Percentiles rank a stretch among this genome's conserved stretches.
Conservation (phyloP, 768 basidiomycete species). For the Phaffia australis region DNA sequence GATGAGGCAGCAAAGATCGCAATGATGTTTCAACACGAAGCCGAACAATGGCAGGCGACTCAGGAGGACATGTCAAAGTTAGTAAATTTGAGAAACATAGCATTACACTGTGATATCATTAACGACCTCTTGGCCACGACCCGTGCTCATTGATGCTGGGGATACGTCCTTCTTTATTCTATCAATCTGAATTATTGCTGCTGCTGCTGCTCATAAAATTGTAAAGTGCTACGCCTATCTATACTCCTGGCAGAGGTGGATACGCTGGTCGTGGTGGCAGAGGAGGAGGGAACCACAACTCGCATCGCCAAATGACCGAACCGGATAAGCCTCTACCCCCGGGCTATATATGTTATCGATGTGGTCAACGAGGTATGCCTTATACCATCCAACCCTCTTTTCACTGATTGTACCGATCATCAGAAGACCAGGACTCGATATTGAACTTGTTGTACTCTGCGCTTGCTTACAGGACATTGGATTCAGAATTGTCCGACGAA, state of each 20-base stretch:
- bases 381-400: background rate
- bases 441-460: slow-evolving; percentile 14
- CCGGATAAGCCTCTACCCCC: slow-evolving; percentile 65
- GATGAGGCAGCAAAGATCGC: slow-evolving; percentile 93
- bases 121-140: background rate
- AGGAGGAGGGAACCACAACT: slow-evolving; percentile 30
- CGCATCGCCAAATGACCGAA: slow-evolving; percentile 46
- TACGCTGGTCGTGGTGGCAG: slow-evolving; percentile 48
- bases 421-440: background rate
- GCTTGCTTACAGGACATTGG: slow-evolving; percentile 68
- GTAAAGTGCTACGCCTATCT: slow-evolving; percentile 47
- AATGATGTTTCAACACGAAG: slow-evolving; percentile 95
- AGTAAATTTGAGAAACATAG: slow-evolving; percentile 42
- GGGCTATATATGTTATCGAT: slow-evolving; percentile 97
- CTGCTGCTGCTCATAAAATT: background rate
- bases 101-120: slow-evolving; percentile 35
- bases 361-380: slow-evolving; percentile 77
- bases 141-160: slow-evolving; percentile 25
- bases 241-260: slow-evolving; percentile 32
- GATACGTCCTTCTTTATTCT: background rate
- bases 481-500: slow-evolving; percentile 98
- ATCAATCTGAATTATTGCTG: background rate
- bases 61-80: slow-evolving; percentile 99
- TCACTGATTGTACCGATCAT: background rate
- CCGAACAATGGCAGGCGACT: slow-evolving; percentile 93